Percentiles rank a stretch among this genome's conserved stretches.
These are phyloP conservation scores for Penicillium silybi DNA, from an alignment of 495 filamentous ascomycete species.

Conservation along the genomic window DNA sequence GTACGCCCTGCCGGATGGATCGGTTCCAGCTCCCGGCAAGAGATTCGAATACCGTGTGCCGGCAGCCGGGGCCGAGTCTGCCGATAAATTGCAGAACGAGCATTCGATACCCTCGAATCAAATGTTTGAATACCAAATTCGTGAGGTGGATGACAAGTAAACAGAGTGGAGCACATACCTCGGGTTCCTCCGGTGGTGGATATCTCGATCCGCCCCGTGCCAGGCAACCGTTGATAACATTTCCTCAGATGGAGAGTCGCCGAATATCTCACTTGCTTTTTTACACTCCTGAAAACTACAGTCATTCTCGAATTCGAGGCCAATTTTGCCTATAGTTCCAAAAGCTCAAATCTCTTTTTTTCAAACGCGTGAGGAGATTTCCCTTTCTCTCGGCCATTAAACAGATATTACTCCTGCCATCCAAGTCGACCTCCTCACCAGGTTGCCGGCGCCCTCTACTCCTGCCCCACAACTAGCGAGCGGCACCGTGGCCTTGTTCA, in stretches of 20 bases:
- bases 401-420: no score
- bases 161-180: background rate
- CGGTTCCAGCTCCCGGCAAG: constrained; percentile 32
- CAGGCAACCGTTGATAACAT: background rate
- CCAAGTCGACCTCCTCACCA: no score
- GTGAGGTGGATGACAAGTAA: constrained; percentile 11
- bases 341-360: no score
- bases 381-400: no score
- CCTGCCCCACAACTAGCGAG: no score
- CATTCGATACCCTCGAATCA: constrained; percentile 56
- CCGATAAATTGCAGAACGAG: constrained; percentile 61
- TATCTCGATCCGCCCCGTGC: background rate
- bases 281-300: no score
- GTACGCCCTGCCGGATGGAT: constrained; percentile 44
- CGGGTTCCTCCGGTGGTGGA: background rate
- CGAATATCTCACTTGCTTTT: background rate
- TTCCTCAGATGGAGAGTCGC: background rate
- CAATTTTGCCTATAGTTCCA: no score
- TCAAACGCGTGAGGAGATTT: no score
- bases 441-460: no score
- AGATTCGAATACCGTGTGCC: constrained; percentile 64
- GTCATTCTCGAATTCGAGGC: no score
- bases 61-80: constrained; percentile 60
- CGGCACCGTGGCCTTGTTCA: no score
- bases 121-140: constrained; percentile 49